phyloP scores from a whole-genome alignment of 2,329 filamentous ascomycete species.

The Pezicula neosporulosa region DNA sequence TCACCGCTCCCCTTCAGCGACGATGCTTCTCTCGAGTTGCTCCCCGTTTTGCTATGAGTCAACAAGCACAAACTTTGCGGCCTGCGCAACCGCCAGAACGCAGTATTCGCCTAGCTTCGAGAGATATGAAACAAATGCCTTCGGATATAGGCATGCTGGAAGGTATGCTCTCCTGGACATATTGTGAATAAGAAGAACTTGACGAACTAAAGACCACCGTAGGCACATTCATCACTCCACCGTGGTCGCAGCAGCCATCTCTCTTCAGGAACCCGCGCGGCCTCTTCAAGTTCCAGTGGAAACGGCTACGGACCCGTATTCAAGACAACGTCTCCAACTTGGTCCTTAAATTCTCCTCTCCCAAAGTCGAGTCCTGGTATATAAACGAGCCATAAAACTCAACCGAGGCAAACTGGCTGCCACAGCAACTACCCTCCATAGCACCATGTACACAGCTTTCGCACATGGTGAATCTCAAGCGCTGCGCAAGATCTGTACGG shows the following conservation, averaged over 20 bases:
- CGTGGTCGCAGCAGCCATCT: slow-evolving; percentile 24
- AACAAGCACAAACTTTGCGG: slow-evolving; percentile 1
- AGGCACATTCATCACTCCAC: slow-evolving; percentile 34
- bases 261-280: slow-evolving; percentile 20
- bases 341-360: slow-evolving; percentile 15
- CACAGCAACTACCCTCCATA: slow-evolving; percentile 56
- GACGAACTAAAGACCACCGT: slow-evolving; percentile 10
- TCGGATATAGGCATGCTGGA: slow-evolving; percentile 22
- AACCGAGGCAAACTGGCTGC: slow-evolving; percentile 40
- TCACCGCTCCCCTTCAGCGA: slow-evolving; percentile 1
- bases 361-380: slow-evolving; percentile 10
- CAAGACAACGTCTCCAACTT: slow-evolving; percentile 18
- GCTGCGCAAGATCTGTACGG: slow-evolving; percentile 50
- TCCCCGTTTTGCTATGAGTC: slow-evolving; percentile 3
- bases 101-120: slow-evolving; percentile 12
- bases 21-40: slow-evolving; percentile 19
- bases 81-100: slow-evolving; percentile 7
- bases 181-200: slow-evolving; percentile 16
- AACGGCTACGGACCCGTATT: slow-evolving; percentile 17
- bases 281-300: slow-evolving; percentile 25
- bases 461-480: slow-evolving; percentile 52
- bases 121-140: slow-evolving; percentile 12
- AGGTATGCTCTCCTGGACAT: slow-evolving; percentile 12
- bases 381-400: slow-evolving; percentile 35
- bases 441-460: slow-evolving; percentile 57